Base-by-base conservation (phyloP, 2,329 filamentous ascomycete species). In the Septoria linicola region DNA sequence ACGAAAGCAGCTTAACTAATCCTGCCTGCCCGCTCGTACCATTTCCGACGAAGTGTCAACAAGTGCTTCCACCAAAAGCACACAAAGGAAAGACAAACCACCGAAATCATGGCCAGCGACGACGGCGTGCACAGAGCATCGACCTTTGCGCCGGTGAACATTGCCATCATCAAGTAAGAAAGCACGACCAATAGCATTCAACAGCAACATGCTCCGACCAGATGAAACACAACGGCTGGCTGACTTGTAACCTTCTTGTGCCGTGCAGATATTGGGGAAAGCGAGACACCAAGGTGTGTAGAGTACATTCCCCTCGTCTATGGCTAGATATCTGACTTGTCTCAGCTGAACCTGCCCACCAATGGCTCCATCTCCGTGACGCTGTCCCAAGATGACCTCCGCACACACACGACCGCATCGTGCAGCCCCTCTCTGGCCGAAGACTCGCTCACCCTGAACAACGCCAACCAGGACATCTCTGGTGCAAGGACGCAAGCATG, bases 311-410 rank as follows among this genome's bases (percentile, higher is more conserved):
- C 23, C 10, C 23, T 27, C 23, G 23, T 5, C 23, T 5, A 27
- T 5, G 10, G 10, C 23, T 27, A 5, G 10, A 5, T 10, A 5
- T 10, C 23, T 27, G 23, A 27, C 37, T 10, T 14, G 3, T 23
- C 13, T 7, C 37, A 49, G 55, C 54, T 59, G 35, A 99, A 99
- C 74, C 87, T 97, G 50, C 93, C 93, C 30, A 97, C 93, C 69
- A 99, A 99, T 78, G 95, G 89, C 59, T 99, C 93, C 60, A 84
- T 99, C 67, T 96, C 89, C 58, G 92, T 99, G 52, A 99, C 93
- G 49, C 87, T 99, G 65, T 93, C 90, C 43, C 93, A 99, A 75
- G 80, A 82, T 70, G 92, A 96, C 68, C 84, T 99, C 58, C 89
- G 91, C 68, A 96, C 93, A 51, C 87, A 96, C 70, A 99, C 93